phyloP scores from a whole-genome alignment of 1,139 yeast genomes.

The Blastobotrys proliferans region DNA sequence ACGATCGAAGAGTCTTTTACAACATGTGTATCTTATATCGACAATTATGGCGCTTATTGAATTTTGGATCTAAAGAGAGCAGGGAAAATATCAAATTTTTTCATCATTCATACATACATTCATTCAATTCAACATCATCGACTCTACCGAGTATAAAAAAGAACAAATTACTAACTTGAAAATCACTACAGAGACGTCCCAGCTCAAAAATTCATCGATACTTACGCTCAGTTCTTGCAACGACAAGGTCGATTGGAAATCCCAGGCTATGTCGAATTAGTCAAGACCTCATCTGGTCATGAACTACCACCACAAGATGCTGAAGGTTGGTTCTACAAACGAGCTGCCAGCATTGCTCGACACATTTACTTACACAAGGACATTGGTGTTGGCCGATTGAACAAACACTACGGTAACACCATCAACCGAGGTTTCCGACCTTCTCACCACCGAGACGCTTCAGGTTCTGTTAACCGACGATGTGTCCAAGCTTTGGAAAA shows the following conservation, averaged over 20 bases:
- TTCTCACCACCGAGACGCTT: slow-evolving; percentile 97
- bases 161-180: no score
- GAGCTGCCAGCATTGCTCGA: slow-evolving; percentile 99
- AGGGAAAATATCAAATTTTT: no score
- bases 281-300: slow-evolving; percentile 98
- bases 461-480: slow-evolving; percentile 98
- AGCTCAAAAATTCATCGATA: slow-evolving; percentile 99
- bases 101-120: no score
- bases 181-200: slow-evolving; percentile 74
- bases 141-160: no score
- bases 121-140: no score
- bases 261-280: slow-evolving; percentile 99
- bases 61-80: no score
- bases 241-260: slow-evolving; percentile 99
- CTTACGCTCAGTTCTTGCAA: slow-evolving; percentile 99
- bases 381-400: slow-evolving; percentile 98
- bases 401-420: slow-evolving; percentile 99
- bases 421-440: slow-evolving; percentile 99
- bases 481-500: slow-evolving; percentile 97
- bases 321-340: slow-evolving; percentile 99
- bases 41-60: no score
- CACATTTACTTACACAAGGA: slow-evolving; percentile 99
- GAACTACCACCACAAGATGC: slow-evolving; percentile 99
- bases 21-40: no score
- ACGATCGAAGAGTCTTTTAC: no score